Evolutionary conservation across 805 yeast genomes (phyloP), one percentile per base, ranked within the genome.

Genomic region (Myxozyma mucilagina): DNA sequence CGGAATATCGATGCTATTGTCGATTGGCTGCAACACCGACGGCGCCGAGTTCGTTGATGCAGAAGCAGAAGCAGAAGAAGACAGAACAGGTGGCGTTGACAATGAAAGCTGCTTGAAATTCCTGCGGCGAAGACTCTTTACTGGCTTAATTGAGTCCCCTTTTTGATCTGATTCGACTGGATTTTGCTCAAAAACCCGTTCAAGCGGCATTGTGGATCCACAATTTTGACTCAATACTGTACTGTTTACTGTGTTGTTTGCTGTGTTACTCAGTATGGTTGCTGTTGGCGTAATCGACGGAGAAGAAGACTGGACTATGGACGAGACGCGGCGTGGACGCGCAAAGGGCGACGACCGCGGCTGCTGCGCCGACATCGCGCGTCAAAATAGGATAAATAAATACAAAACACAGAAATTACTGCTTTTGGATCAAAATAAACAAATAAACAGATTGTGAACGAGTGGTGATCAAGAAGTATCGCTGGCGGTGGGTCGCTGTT

Each of bases 81-180:
- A 47, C 13, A 61, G 52, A 32, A 4, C 2, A 24, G 29, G 29
- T 4, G 29, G 29, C 4, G 66, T 20, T 31, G 69, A 62, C 10
- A 86, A 72, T 8, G 83, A 80, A 42, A 85, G 75, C 63, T 83
- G 79, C 71, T 87, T 87, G 66, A 84, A 72, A 68, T 87, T 87
- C 58, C 83, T 75, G 66, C 89, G 76, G 64, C 81, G 82, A 58
- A 85, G 69, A 0, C 87, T 77, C 67, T 77, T 81, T 31, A 65
- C 36, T 10, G 45, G 32, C 29, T 41, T 35, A 16, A 56, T 47
- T 24, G 47, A 7, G 6, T 38, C 58, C 20, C 38, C 29, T 24
- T 24, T 24, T 4, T 24, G 29, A 24, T 24, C 29, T 24, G 29
- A 24, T 24, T 24, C 29, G 4, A 24, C 29, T 4, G 29, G 29